Percentiles rank a stretch among this genome's conserved stretches.
Evolutionary conservation across 2,329 filamentous ascomycete species (phyloP).

Genomic region (Colletotrichum cuscutae): DNA sequence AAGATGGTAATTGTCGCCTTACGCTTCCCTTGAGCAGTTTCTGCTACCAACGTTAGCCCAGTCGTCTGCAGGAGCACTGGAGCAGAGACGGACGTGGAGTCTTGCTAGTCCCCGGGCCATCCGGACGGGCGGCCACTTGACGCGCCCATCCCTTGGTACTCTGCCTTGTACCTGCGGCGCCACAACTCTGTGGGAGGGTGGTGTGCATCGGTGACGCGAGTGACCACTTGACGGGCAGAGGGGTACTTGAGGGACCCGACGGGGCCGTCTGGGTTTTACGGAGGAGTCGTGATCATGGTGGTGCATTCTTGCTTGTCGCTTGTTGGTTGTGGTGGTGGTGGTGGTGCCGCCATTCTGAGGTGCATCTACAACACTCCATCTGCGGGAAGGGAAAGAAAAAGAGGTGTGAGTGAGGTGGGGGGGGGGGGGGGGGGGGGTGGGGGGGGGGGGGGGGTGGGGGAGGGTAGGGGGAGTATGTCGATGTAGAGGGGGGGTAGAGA

Average conservation of each 20-base stretch:
- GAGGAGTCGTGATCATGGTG: not conserved
- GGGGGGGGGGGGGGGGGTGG: not conserved
- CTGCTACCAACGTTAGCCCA: constrained; percentile 5
- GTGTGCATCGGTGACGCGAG: constrained; percentile 6
- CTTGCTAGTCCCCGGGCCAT: constrained; percentile 36
- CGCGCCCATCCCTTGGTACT: not conserved
- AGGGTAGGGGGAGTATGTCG: no score
- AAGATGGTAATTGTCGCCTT: not conserved
- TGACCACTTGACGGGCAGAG: not conserved
- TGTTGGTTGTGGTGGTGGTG: not conserved
- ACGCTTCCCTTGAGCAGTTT: not conserved
- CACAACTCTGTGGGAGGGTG: not conserved
- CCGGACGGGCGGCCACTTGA: constrained; percentile 28
- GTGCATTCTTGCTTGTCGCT: not conserved
- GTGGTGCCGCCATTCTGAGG: not conserved
- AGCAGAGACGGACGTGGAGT: constrained; percentile 26
- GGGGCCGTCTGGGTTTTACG: constrained; percentile 3
- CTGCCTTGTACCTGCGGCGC: constrained; percentile 12
- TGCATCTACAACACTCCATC: constrained; percentile 22
- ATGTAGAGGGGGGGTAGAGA: no score
- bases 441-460: no score
- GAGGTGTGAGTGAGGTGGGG: constrained; percentile 36
- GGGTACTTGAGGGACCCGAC: not conserved
- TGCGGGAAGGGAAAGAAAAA: constrained; percentile 3
- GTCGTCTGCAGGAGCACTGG: not conserved